phyloP scores from a whole-genome alignment of 177 flowering plant species.

The Vitis hybrid region DNA sequence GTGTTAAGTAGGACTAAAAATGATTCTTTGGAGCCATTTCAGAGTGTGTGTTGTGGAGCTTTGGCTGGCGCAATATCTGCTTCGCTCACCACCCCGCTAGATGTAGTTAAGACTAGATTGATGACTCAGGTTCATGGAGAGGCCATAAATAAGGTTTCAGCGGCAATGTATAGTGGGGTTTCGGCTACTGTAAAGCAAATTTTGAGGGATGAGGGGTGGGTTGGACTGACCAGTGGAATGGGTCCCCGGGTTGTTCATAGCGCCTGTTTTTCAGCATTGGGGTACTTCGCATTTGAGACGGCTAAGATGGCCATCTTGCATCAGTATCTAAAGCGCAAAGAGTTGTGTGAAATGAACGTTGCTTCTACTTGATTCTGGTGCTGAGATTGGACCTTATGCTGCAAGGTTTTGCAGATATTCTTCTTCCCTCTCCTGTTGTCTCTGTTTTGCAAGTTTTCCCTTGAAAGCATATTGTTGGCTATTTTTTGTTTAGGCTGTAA shows the following conservation, averaged over 20 bases:
- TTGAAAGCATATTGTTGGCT: neutral
- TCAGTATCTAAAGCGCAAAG: slow-evolving; percentile 57
- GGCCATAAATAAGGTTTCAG: slow-evolving; percentile 43
- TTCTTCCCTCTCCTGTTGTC: neutral
- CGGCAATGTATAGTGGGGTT: slow-evolving; percentile 63
- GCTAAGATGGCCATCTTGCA: slow-evolving; percentile 76
- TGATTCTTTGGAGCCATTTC: slow-evolving; percentile 59
- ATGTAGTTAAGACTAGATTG: slow-evolving; percentile 95
- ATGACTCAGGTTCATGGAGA: slow-evolving; percentile 85
- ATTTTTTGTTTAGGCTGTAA: neutral
- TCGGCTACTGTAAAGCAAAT: slow-evolving; percentile 65
- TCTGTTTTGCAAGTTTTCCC: neutral
- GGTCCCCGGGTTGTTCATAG: slow-evolving; percentile 92
- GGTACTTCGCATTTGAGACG: slow-evolving; percentile 98
- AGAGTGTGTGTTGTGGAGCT: slow-evolving; percentile 94
- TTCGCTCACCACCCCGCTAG: slow-evolving; percentile 80
- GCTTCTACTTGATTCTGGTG: slow-evolving; percentile 16
- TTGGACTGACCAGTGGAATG: slow-evolving; percentile 82
- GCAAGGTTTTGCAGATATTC: slow-evolving; percentile 2
- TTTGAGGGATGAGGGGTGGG: slow-evolving; percentile 90
- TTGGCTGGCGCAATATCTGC: slow-evolving; percentile 96
- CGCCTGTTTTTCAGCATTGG: slow-evolving; percentile 91
- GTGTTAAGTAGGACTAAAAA: slow-evolving; percentile 63
- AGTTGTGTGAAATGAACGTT: slow-evolving; percentile 23
- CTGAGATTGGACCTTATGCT: neutral